Base-by-base conservation (phyloP, 2,329 filamentous ascomycete species). In the Ceratocystis alfenasii region DNA sequence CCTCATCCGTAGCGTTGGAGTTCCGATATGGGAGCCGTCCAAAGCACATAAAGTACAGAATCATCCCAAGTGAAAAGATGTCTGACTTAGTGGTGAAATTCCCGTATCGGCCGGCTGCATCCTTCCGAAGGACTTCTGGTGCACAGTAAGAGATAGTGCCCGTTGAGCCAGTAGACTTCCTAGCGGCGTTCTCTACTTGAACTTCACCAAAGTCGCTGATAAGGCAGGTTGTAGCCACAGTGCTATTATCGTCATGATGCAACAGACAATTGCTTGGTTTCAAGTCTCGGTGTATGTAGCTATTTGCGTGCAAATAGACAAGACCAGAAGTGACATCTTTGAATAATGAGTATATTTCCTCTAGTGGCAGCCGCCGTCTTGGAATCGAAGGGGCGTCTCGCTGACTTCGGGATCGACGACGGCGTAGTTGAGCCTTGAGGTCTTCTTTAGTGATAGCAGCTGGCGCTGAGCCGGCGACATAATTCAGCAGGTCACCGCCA, bases 131-230 rank as follows among this genome's bases (percentile, higher is more conserved):
- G 0, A 99, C 95, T 75, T 99, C 94, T 0, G 94, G 94, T 0
- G 94, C 94, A 74, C 94, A 99, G 75, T 96, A 99, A 0, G 93
- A 97, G 59, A 99, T 94, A 0, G 94, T 99, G 1, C 94, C 94
- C 0, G 94, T 99, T 0, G 91, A 88, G 1, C 94, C 94, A 0
- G 92, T 96, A 0, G 91, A 96, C 67, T 88, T 89, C n/a, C 94
- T 85, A 17, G 85, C 84, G 0, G 84, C 83, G 71, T 93, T 88
- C 70, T 92, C 89, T 1, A 86, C 82, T 73, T 99, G 95, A 0
- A 97, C 93, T 74, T 99, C 94, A 50, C 95, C 94, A 76, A 99
- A 99, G 74, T 99, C 94, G 74, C 93, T 97, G 66, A 99, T 95
- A 17, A 99, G 79, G 60, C 95, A 95, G 64, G 82, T 83, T 10